Evolutionary conservation across 495 filamentous ascomycete genomes (phyloP).

Genomic region (Penicillium maclennaniae): DNA sequence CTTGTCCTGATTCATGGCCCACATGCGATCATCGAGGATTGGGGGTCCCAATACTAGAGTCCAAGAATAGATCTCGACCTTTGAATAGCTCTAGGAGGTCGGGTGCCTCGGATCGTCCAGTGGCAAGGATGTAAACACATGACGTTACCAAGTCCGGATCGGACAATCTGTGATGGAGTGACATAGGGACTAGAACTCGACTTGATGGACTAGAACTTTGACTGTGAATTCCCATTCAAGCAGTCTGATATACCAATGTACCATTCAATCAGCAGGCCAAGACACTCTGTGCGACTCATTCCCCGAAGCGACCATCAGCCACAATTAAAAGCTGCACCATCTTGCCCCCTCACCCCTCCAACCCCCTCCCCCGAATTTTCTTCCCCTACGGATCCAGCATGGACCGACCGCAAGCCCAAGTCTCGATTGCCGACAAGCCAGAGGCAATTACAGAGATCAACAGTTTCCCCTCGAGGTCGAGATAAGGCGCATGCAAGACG

Average conservation of each 20-base stretch:
- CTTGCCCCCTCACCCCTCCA: background rate
- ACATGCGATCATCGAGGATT: background rate
- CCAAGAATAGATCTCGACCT: background rate
- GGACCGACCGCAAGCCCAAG: constrained; percentile 26
- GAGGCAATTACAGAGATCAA: constrained; percentile 1
- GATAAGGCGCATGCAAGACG: constrained; percentile 17
- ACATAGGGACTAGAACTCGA: no score
- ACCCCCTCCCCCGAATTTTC: background rate
- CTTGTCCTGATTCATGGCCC: constrained; percentile 3
- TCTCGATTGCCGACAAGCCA: constrained; percentile 10
- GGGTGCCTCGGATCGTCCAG: constrained; percentile 9
- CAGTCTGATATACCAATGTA: no score
- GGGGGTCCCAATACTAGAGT: no score
- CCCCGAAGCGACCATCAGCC: background rate
- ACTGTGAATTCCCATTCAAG: no score
- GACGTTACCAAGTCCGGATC: constrained; percentile 5
- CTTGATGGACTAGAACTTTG: no score
- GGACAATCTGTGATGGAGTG: no score
- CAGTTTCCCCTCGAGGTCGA: constrained; percentile 19
- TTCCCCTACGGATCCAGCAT: constrained; percentile 6
- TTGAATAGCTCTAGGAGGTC: background rate
- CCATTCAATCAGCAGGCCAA: no score
- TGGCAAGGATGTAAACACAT: constrained; percentile 15
- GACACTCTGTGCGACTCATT: background rate
- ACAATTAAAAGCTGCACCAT: background rate